These are phyloP conservation scores for Chlamydomonas sphaeroides DNA, from an alignment of 139 green algal species.

Conservation along the genomic window DNA sequence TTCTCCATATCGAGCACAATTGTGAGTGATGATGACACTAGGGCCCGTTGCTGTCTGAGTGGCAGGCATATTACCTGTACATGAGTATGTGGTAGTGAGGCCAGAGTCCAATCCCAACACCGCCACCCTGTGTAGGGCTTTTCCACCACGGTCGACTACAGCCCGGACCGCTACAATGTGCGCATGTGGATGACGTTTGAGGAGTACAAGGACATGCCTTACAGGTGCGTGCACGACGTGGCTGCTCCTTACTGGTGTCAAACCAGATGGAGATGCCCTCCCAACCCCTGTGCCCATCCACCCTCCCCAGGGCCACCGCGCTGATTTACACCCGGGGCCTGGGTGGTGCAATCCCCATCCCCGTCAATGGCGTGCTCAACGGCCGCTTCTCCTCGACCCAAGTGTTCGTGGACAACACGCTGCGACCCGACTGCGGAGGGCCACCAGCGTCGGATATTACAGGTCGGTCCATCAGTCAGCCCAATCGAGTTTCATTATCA, in stretches of 20 bases:
- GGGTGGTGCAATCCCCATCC: slow-evolving; percentile 4
- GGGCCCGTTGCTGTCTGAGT: neutral
- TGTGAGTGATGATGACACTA: neutral
- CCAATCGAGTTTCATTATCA: too few species aligned
- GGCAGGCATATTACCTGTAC: neutral
- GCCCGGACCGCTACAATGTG: neutral
- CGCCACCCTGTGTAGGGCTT: neutral
- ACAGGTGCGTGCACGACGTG: neutral
- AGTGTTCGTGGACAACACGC: neutral
- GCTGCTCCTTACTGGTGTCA: too few species aligned
- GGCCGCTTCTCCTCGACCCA: neutral
- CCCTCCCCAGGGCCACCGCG: neutral
- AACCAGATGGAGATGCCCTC: too few species aligned
- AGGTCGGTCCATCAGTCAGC: neutral
- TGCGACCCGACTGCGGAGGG: neutral
- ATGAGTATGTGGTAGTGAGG: too few species aligned
- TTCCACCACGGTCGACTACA: neutral
- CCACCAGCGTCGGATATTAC: neutral
- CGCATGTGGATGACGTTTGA: neutral
- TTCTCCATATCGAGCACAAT: neutral
- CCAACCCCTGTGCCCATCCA: neutral
- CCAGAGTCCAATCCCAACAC: too few species aligned
- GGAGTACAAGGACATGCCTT: slow-evolving; percentile 23
- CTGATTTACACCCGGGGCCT: slow-evolving; percentile 5
- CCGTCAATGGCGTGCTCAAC: neutral